phyloP scores from a whole-genome alignment of 257 asterid species.

The Solanum corneliomulleri region DNA sequence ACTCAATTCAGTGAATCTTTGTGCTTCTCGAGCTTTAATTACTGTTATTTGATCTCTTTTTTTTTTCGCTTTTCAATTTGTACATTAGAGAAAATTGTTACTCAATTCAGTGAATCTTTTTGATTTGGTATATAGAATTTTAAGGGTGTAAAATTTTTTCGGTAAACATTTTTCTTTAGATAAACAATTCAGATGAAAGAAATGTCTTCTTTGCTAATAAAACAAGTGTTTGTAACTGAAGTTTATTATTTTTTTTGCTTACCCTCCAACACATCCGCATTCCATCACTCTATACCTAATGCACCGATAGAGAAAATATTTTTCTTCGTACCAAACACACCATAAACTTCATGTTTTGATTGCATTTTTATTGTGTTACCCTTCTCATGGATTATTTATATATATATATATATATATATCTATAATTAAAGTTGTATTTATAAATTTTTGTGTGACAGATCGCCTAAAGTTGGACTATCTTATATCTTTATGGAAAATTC shows the following conservation, averaged over 20 bases:
- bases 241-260: neutral
- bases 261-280: neutral
- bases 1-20: neutral
- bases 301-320: neutral
- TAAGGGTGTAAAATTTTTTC: neutral
- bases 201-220: neutral
- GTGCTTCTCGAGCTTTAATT: too few relatives aligned
- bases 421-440: neutral
- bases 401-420: too few relatives aligned
- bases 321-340: neutral
- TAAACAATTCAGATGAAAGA: too few relatives aligned
- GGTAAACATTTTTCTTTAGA: neutral
- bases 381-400: neutral
- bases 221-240: neutral
- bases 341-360: neutral
- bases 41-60: too few relatives aligned
- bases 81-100: too few relatives aligned
- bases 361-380: neutral
- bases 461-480: neutral
- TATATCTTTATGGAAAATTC: neutral
- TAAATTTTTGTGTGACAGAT: neutral
- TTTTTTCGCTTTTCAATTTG: too few relatives aligned
- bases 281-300: neutral
- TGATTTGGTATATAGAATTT: neutral
- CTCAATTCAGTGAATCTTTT: neutral